Conservation (phyloP, 352 stramenopile genomes). For the Globisporangium takayamanum region DNA sequence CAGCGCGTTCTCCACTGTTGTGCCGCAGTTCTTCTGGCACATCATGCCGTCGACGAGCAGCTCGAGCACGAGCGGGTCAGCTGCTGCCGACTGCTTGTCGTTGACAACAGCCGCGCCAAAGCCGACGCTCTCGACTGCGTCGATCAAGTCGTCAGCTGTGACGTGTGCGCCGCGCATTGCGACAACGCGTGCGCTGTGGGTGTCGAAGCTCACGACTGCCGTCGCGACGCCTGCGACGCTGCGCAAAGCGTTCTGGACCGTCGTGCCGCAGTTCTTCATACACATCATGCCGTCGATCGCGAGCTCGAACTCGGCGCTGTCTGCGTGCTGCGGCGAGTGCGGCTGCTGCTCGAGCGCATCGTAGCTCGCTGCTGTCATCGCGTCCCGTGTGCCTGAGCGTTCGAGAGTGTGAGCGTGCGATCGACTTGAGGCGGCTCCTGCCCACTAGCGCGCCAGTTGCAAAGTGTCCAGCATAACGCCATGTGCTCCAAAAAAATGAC, state of each 20-base stretch:
- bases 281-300: conserved; percentile 92
- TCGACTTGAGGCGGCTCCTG: too few relatives aligned
- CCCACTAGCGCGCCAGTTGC: too few relatives aligned
- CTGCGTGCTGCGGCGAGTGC: neutral
- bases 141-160: conserved; percentile 43
- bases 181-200: conserved; percentile 53
- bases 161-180: conserved; percentile 33
- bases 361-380: conserved; percentile 1
- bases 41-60: conserved; percentile 92
- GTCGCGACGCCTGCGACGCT: conserved; percentile 57
- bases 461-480: too few relatives aligned
- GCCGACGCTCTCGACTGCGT: conserved; percentile 70
- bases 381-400: too few relatives aligned
- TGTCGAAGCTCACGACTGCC: conserved; percentile 60
- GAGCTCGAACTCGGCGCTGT: conserved; percentile 24
- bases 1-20: conserved; percentile 84
- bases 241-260: conserved; percentile 72
- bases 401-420: too few relatives aligned
- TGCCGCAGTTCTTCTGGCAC: conserved; percentile 94
- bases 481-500: too few relatives aligned
- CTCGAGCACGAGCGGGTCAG: conserved; percentile 31
- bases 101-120: conserved; percentile 50
- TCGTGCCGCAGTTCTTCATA: conserved; percentile 94
- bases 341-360: neutral
- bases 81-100: neutral